Evolutionary conservation across 305 asterid genomes (phyloP).

Genomic region (Lippia alba): DNA sequence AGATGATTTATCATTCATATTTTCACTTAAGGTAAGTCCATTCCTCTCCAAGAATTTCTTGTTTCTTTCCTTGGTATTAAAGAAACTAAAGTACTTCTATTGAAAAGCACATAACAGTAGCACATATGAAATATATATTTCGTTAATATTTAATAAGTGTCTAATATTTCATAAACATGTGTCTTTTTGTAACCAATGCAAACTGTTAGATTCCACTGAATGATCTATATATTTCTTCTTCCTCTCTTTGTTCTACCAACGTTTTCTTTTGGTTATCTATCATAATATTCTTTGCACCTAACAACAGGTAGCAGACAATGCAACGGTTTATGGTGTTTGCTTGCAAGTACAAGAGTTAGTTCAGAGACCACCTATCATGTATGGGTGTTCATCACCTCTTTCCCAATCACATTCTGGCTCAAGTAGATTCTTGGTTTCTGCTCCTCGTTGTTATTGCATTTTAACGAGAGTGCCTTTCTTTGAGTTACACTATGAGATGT

Average conservation of each 20-base stretch:
- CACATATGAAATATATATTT: no score
- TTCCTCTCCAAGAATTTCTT: slow-evolving; percentile 22
- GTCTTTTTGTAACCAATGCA: no score
- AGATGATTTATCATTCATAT: slow-evolving; percentile 83
- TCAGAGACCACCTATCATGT: slow-evolving; percentile 74
- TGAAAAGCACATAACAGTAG: no score
- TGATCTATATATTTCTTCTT: no score
- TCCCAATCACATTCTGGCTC: slow-evolving; percentile 54
- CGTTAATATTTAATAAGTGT: no score
- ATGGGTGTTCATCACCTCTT: slow-evolving; percentile 60
- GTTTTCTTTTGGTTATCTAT: neutral
- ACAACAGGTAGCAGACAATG: slow-evolving; percentile 86
- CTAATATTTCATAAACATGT: no score
- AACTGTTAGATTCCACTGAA: no score
- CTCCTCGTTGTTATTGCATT: slow-evolving; percentile 97
- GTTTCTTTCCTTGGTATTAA: slow-evolving; percentile 24
- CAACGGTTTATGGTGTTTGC: slow-evolving; percentile 96
- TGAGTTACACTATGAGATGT: slow-evolving; percentile 85
- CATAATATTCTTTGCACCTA: slow-evolving; percentile 41
- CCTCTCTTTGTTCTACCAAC: no score
- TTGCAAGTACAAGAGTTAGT: slow-evolving; percentile 86
- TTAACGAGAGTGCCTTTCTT: slow-evolving; percentile 92
- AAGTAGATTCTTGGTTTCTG: slow-evolving; percentile 81
- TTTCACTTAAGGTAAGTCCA: slow-evolving; percentile 79
- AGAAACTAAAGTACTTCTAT: no score